Evolutionary conservation across 345 rosid genomes (phyloP).

Genomic region (Heritiera fomes): DNA sequence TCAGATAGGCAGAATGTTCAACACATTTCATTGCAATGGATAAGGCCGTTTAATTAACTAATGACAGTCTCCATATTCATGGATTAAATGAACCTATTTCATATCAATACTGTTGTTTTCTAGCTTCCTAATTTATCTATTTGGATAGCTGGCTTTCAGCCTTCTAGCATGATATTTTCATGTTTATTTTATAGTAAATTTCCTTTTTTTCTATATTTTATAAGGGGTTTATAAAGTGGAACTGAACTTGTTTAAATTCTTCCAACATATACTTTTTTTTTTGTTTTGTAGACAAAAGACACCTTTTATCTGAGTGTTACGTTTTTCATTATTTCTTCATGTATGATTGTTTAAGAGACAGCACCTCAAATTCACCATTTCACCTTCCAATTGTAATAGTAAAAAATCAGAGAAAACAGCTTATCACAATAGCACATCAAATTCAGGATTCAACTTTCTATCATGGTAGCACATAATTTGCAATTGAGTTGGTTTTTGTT

Average conservation of each 20-base stretch:
- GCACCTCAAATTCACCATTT: not conserved
- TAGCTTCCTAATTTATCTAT: not conserved
- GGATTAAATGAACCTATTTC: not conserved
- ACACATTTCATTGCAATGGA: not conserved
- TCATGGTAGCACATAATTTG: not conserved
- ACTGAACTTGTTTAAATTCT: not conserved
- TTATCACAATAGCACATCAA: not conserved
- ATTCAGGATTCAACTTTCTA: not conserved
- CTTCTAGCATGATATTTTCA: not conserved
- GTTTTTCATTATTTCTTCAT: not conserved
- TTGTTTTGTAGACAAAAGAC: not conserved
- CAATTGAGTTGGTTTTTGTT: conserved; percentile 17
- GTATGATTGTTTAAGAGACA: not conserved
- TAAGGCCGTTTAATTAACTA: not conserved
- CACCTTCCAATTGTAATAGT: not conserved
- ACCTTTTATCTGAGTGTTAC: not conserved
- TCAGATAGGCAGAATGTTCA: not conserved
- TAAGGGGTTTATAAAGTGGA: not conserved
- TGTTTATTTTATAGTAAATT: not conserved
- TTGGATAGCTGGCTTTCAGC: not conserved
- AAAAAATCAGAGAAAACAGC: not conserved
- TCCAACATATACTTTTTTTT: not conserved
- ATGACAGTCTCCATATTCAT: not conserved
- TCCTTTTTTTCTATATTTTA: not conserved
- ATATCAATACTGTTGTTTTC: not conserved